phyloP scores from a whole-genome alignment of 345 rosid genomes.

The Salix koriyanagi region DNA sequence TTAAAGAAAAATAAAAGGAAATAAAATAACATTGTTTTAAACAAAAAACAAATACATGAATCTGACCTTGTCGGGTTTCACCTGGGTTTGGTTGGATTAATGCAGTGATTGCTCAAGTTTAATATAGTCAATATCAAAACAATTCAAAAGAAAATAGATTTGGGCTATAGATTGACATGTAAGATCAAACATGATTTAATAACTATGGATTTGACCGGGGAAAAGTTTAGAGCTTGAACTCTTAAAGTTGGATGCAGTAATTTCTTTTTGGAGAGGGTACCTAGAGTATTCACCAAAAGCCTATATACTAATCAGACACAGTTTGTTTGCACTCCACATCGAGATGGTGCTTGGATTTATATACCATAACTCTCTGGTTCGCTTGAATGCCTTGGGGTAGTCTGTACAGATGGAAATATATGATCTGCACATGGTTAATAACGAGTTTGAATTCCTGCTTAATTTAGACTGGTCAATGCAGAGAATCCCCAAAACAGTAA shows the following conservation, averaged over 20 bases:
- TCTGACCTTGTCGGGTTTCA: too few species aligned
- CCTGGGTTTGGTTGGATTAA: too few species aligned
- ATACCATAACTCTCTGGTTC: neutral
- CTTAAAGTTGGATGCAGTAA: neutral
- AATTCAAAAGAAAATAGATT: too few species aligned
- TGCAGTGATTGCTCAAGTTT: too few species aligned
- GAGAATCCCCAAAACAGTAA: neutral
- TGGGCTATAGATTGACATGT: too few species aligned
- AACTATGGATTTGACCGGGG: neutral
- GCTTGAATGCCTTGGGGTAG: neutral
- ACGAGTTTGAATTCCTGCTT: neutral
- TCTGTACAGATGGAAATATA: neutral
- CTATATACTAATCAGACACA: too few species aligned
- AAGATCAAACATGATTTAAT: too few species aligned
- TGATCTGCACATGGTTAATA: neutral
- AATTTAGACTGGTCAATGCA: neutral
- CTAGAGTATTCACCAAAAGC: neutral
- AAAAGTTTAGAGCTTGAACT: neutral
- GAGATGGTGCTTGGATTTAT: neutral
- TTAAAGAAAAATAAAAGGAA: too few species aligned
- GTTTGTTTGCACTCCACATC: neutral
- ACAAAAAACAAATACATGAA: too few species aligned
- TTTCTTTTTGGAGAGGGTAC: neutral
- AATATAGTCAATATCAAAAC: too few species aligned
- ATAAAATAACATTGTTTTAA: too few species aligned